Percentiles rank a stretch among this genome's conserved stretches.
Evolutionary conservation across 75 land plant genomes (phyloP).

Genomic region (Pinus tabuliformis): DNA sequence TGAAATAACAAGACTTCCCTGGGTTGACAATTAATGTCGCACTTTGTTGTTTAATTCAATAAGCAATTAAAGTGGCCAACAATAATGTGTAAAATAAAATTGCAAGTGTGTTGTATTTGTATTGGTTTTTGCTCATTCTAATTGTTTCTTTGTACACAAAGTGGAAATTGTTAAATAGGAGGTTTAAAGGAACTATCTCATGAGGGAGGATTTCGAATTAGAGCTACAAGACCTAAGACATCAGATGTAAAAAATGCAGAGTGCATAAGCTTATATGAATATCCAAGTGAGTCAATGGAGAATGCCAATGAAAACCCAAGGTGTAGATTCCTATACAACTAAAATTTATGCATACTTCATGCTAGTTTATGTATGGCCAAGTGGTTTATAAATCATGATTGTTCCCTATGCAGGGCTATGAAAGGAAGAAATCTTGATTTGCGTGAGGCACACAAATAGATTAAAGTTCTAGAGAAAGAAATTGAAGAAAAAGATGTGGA

Average conservation of each 20-base stretch:
- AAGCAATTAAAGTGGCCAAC: no score
- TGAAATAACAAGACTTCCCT: no score
- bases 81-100: no score
- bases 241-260: constrained; percentile 55
- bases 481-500: constrained; percentile 45
- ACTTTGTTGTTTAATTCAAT: no score
- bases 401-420: constrained; percentile 31
- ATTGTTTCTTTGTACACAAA: constrained; percentile 23
- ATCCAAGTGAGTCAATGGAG: constrained; percentile 14
- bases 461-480: constrained; percentile 43
- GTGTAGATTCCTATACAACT: background rate
- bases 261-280: constrained; percentile 17
- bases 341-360: background rate
- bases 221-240: constrained; percentile 64
- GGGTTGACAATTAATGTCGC: no score
- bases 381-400: background rate
- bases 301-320: constrained; percentile 11
- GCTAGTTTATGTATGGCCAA: background rate
- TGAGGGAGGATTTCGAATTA: constrained; percentile 80
- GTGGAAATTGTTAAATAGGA: constrained; percentile 88
- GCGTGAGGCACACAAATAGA: constrained; percentile 26
- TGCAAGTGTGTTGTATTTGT: no score
- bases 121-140: background rate
- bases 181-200: constrained; percentile 75
- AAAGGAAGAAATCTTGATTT: constrained; percentile 40